phyloP scores from a whole-genome alignment of 768 basidiomycete species.

The Coprinopsis marcescibilis region DNA sequence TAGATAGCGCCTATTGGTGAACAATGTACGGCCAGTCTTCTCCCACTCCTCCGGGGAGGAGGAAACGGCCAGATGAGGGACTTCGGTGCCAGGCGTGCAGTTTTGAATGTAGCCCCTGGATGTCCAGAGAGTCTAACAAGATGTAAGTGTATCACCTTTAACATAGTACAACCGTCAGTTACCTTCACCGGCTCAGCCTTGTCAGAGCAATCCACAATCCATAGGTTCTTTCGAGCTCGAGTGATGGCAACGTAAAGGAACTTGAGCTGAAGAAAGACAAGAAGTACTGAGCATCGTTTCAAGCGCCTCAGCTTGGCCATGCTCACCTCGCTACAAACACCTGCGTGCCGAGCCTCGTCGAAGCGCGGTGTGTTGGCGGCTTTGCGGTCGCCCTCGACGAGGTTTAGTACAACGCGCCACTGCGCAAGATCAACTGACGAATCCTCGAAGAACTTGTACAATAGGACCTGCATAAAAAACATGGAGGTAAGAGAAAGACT shows the following conservation, averaged over 20 bases:
- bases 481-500: neutral
- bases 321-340: slow-evolving; percentile 53
- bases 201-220: slow-evolving; percentile 60
- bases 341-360: slow-evolving; percentile 44
- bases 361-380: slow-evolving; percentile 37
- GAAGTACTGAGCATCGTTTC: neutral
- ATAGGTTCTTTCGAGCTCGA: slow-evolving; percentile 60
- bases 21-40: slow-evolving; percentile 27
- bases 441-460: slow-evolving; percentile 73
- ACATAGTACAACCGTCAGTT: slow-evolving; percentile 9
- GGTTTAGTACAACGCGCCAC: slow-evolving; percentile 57
- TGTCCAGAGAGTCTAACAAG: slow-evolving; percentile 46
- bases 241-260: slow-evolving; percentile 68
- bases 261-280: slow-evolving; percentile 43
- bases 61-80: slow-evolving; percentile 48
- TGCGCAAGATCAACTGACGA: slow-evolving; percentile 44
- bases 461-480: slow-evolving; percentile 44
- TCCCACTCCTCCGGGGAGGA: slow-evolving; percentile 42
- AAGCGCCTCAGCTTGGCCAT: neutral
- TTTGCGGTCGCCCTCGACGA: slow-evolving; percentile 18
- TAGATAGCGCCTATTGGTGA: slow-evolving; percentile 37
- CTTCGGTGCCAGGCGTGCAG: slow-evolving; percentile 40
- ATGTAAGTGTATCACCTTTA: neutral
- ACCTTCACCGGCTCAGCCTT: slow-evolving; percentile 57
- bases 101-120: slow-evolving; percentile 39